Evolutionary conservation across 108 stramenopile genomes (phyloP), one percentile per base, ranked within the genome.

Genomic region (Skeletonema grethae): DNA sequence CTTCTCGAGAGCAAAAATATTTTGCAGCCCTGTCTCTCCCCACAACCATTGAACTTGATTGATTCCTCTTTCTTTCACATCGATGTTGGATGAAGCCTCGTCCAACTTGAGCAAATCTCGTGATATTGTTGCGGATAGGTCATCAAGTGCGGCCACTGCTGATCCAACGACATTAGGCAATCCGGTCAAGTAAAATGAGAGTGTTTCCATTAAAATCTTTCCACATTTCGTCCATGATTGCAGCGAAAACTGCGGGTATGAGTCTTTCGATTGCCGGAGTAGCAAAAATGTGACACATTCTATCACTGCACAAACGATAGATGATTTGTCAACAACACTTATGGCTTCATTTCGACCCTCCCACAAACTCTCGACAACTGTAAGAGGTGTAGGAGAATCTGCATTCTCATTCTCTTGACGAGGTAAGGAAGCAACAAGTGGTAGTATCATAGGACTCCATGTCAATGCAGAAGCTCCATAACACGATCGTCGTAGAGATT

Each of bases 391-490:
- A 0, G 66, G 75, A 8, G 38, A 32, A 32, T 56, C 67, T 15
- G 16, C 35, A 28, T 53, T 66, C 9, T 34, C 45, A 28, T 62
- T 57, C 65, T 35, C 71, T 41, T 39, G 48, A 18, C 57, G 39
- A 43, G 74, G 79, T 60, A 89, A 71, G 12, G 78, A 53, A 1
- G 87, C 86, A 31, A 91, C 76, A 25, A 95, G 74, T 9, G 94
- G 94, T 55, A 95, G 62, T 20, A 95, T 75, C 9, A 76, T 85
- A 15, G 91, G 91, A 11, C 78, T 83, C 93, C 90, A 95, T 22
- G n/a, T 48, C 7, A 24, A 20, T 4, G 85, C 80, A 24, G 83
- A 67, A 0, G 90, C 85, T 22, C 91, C 91, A 59, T 82, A 84
- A 68, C 91, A 91, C 9, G 87, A 87, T 41, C 87, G 82, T n/a